Conservation (phyloP, 805 yeast genomes). For the Candida succiphila region DNA sequence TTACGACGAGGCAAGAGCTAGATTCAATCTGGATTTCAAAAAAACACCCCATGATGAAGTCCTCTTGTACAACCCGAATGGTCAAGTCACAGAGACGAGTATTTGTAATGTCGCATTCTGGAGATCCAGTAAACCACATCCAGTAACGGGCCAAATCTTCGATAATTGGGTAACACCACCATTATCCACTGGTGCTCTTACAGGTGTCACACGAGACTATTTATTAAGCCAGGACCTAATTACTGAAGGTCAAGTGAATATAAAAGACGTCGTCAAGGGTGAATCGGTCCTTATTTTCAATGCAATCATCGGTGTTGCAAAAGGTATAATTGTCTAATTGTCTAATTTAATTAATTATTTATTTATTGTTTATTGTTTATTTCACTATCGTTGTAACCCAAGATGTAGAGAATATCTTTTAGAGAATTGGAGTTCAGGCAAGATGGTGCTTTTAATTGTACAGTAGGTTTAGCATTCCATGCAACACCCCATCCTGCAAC, state of each 20-base stretch:
- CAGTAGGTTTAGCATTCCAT: slow-evolving; percentile 95
- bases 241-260: slow-evolving; percentile 39
- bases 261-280: slow-evolving; percentile 46
- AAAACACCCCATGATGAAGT: slow-evolving; percentile 44
- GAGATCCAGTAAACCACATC: slow-evolving; percentile 19
- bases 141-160: slow-evolving; percentile 15
- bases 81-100: slow-evolving; percentile 69
- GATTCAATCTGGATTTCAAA: slow-evolving; percentile 27
- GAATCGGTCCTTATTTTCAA: slow-evolving; percentile 68
- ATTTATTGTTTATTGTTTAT: slow-evolving; percentile 21
- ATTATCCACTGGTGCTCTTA: slow-evolving; percentile 70
- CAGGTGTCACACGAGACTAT: slow-evolving; percentile 71
- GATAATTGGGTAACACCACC: slow-evolving; percentile 74
- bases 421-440: slow-evolving; percentile 67
- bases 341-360: neutral
- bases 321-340: slow-evolving; percentile 25
- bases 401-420: slow-evolving; percentile 66
- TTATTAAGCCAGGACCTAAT: slow-evolving; percentile 44
- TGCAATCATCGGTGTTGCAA: slow-evolving; percentile 73
- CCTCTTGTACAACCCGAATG: slow-evolving; percentile 50
- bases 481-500: slow-evolving; percentile 92
- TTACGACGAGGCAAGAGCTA: slow-evolving; percentile 52
- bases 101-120: slow-evolving; percentile 70
- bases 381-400: slow-evolving; percentile 62
- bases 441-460: slow-evolving; percentile 75